These are phyloP conservation scores for Paraphoma chrysanthemicola DNA, from an alignment of 2,329 filamentous ascomycete species.

Conservation along the genomic window DNA sequence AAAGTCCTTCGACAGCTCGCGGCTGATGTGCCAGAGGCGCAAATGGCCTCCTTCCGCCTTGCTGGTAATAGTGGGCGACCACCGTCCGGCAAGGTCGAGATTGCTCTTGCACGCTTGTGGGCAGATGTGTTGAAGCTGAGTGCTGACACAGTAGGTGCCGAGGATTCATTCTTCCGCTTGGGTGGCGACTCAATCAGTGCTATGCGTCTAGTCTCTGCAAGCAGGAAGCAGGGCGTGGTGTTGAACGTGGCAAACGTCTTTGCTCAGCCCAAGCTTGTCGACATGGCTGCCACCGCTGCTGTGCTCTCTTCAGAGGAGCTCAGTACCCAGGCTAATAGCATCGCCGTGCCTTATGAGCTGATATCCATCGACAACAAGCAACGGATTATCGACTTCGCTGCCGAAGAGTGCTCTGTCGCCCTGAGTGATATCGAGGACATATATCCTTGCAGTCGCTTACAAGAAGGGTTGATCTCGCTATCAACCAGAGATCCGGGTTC, in stretches of 20 bases:
- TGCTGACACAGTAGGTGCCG: conserved; percentile 47
- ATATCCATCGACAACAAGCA: conserved; percentile 21
- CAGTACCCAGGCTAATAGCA: conserved; percentile 12
- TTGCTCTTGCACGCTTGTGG: conserved; percentile 45
- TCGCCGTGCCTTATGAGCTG: conserved; percentile 33
- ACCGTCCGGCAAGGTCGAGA: conserved; percentile 32
- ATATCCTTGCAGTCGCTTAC: conserved; percentile 40
- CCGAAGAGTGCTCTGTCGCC: conserved; percentile 35
- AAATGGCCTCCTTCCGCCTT: conserved; percentile 32
- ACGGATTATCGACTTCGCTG: conserved; percentile 31
- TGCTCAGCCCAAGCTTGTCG: conserved; percentile 50
- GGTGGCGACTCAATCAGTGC: conserved; percentile 58
- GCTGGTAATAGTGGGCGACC: conserved; percentile 38
- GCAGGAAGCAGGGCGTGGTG: conserved; percentile 48
- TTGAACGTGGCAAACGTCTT: conserved; percentile 56
- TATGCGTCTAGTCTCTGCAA: conserved; percentile 53
- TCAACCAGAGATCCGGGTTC: conserved; percentile 40
- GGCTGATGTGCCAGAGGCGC: conserved; percentile 36
- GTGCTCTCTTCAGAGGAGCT: conserved; percentile 31
- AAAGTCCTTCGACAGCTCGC: conserved; percentile 47
- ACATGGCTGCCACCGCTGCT: conserved; percentile 47
- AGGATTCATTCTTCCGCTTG: conserved; percentile 56
- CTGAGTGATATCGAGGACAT: conserved; percentile 37
- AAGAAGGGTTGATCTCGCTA: conserved; percentile 41
- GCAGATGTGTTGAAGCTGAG: conserved; percentile 48